Evolutionary conservation across 148 eudicot genomes (phyloP), one percentile per base, ranked within the genome.

Genomic region (Limonium bicolor): DNA sequence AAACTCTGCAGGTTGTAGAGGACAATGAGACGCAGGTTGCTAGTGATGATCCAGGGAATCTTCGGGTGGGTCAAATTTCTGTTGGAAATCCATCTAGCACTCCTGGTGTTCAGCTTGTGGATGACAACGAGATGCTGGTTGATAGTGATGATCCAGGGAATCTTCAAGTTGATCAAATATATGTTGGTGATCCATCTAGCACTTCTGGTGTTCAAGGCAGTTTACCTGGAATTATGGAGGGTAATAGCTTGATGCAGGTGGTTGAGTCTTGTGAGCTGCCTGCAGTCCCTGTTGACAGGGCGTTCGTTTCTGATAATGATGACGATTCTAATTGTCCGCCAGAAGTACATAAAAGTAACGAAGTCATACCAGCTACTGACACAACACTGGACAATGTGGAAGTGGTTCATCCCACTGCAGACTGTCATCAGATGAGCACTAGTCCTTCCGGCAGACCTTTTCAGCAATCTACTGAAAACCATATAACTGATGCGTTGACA

Each of bases 1-100:
- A 50, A 26, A 52, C 54, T 26, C 49, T 46, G 19, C 35, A 36
- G 21, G 36, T 43, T 33, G 29, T 37, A 41, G 43, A 32, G 50
- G 64, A 35, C 51, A 21, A 4, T 38, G 42, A 38, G 17, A n/a
- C 14, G 14, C n/a, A 7, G 6, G n/a, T n/a, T 17, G 39, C 14
- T 14, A 36, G 41, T 15, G n/a, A 31, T 20, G 8, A 37, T 9
- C 49, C 56, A 41, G 40, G 22, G 6, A 48, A 46, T 15, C 20
- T 41, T 23, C 28, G 40, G 25, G 40, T 21, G 16, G 40, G 54
- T 16, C 38, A 24, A 46, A 47, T 18, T 56, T 46, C 50, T 41
- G 49, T 50, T 45, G 26, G 29, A 12, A 28, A 15, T n/a, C n/a
- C n/a, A n/a, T n/a, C n/a, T 23, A 7, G 13, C 24, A 9, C 14